phyloP scores from a whole-genome alignment of 2,329 filamentous ascomycete genomes.

The Arthrobotrys megalospora region DNA sequence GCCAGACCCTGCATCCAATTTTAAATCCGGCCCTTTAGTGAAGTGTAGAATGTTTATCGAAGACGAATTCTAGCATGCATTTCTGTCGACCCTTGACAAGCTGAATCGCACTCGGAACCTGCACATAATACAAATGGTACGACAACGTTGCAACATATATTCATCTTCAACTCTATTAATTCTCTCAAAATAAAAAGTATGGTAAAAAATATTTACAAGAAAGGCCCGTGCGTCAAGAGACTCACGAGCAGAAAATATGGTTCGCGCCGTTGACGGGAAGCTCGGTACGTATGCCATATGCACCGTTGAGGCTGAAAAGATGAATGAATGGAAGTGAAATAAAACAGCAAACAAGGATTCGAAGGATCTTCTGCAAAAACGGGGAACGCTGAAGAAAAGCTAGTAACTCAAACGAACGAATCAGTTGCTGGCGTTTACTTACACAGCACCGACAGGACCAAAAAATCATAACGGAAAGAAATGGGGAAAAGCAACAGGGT shows the following conservation, averaged over 20 bases:
- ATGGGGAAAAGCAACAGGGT: constrained; percentile 11
- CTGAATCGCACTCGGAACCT: constrained; percentile 59
- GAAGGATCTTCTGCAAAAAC: constrained; percentile 11
- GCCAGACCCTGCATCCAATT: constrained; percentile 44
- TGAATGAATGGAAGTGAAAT: constrained; percentile 4
- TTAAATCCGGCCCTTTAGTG: constrained; percentile 24
- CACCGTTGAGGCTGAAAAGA: constrained; percentile 26
- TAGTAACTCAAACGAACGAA: constrained; percentile 6
- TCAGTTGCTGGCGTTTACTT: constrained; percentile 1
- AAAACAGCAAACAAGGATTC: constrained; percentile 1
- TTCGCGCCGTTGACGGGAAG: constrained; percentile 14
- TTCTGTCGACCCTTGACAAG: constrained; percentile 52
- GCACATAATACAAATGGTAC: constrained; percentile 1
- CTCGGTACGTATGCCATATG: constrained; percentile 14
- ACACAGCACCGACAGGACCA: constrained; percentile 15
- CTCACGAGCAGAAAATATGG: constrained; percentile 13
- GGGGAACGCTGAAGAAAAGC: constrained; percentile 5
- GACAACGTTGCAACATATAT: constrained; percentile 4
- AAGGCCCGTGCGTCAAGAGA: constrained; percentile 17
- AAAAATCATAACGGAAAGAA: constrained; percentile 7
- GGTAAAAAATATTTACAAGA: constrained; percentile 35
- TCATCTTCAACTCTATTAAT: constrained; percentile 39
- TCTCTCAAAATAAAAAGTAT: constrained; percentile 37
- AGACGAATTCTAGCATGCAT: constrained; percentile 1
- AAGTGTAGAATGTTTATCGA: neutral